These are phyloP conservation scores for maize (Zea mays) DNA, from an alignment of 176 grass and related monocot genomes.

Conservation along the genomic window DNA sequence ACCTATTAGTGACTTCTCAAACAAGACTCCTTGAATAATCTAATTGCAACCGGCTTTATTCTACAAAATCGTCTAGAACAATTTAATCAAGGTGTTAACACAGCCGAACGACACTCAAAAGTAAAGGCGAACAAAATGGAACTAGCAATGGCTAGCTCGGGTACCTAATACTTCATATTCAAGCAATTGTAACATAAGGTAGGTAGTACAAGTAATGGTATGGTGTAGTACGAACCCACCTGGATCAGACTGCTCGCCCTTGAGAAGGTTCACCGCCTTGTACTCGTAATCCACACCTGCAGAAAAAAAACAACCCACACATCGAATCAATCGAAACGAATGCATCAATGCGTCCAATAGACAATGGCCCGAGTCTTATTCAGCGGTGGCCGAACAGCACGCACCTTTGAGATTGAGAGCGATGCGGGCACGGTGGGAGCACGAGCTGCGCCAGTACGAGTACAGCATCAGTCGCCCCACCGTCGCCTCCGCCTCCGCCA, in stretches of 20 bases:
- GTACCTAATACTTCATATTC: not conserved
- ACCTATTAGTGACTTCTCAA: not conserved
- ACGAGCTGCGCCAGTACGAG: conserved; percentile 66
- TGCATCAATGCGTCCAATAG: not conserved
- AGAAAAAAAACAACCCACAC: not conserved
- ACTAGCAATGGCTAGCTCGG: not conserved
- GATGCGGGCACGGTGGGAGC: conserved; percentile 63
- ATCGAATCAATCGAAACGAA: not conserved
- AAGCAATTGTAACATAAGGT: not conserved
- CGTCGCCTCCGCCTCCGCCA: conserved; percentile 22
- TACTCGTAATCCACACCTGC: conserved; percentile 52
- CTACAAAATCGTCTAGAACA: not conserved
- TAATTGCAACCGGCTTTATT: not conserved
- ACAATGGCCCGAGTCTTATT: not conserved
- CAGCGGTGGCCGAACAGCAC: not conserved
- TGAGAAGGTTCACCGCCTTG: conserved; percentile 52
- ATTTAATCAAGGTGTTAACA: not conserved
- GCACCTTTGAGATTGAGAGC: conserved; percentile 72
- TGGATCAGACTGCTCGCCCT: conserved; percentile 58
- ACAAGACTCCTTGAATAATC: not conserved
- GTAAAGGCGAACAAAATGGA: not conserved
- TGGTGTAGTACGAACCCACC: conserved; percentile 7
- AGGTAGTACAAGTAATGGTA: not conserved
- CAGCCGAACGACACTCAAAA: too few species aligned
- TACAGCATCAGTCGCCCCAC: conserved; percentile 33